A percentile compares a stretch with the other conserved stretches of the same genome.
These are phyloP conservation scores for Nemania sp. DNA, from an alignment of 2,329 filamentous ascomycete genomes.

Conservation along the genomic window DNA sequence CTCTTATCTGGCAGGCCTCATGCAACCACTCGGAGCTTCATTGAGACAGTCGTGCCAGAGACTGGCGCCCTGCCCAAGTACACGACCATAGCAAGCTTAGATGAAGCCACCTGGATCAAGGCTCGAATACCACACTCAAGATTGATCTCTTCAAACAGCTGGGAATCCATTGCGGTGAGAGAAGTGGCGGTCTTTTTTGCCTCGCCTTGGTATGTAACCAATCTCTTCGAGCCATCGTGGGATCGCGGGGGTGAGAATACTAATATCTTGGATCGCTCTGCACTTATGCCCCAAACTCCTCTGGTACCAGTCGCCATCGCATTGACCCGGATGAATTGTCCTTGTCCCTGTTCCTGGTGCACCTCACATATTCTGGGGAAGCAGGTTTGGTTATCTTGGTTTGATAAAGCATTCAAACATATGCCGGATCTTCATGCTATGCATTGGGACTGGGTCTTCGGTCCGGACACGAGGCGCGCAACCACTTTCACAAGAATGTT, in stretches of 20 bases:
- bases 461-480: background rate
- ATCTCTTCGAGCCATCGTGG: background rate
- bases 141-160: background rate
- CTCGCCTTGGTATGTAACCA: background rate
- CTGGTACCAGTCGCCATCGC: background rate
- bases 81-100: background rate
- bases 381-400: background rate
- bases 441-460: background rate
- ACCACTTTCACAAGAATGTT: background rate
- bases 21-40: background rate
- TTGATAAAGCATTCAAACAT: background rate
- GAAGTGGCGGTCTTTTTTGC: background rate
- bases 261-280: background rate
- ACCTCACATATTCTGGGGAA: background rate
- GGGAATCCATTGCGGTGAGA: background rate
- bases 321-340: background rate
- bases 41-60: background rate
- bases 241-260: no score
- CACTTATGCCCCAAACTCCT: background rate
- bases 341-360: background rate
- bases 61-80: background rate
- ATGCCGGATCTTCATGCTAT: background rate
- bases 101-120: background rate
- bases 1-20: background rate
- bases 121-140: background rate